These are phyloP conservation scores for Boletus barrowsii DNA, from an alignment of 768 basidiomycete genomes.

Conservation along the genomic window DNA sequence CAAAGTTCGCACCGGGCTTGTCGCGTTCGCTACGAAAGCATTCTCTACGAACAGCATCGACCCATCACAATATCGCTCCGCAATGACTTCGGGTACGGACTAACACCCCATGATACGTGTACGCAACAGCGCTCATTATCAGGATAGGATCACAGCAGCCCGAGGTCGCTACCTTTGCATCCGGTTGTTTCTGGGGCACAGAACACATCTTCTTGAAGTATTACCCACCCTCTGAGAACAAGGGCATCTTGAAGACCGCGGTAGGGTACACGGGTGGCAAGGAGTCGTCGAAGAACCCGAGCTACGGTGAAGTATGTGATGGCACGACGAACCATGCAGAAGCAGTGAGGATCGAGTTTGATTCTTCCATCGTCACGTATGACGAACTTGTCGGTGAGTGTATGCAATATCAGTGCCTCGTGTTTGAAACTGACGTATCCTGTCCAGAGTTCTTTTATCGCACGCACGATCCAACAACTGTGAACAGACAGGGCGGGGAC, in stretches of 20 bases:
- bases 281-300: conserved; percentile 49
- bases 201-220: conserved; percentile 84
- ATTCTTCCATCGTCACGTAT: conserved; percentile 73
- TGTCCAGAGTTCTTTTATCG: conserved; percentile 89
- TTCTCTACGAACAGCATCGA: conserved; percentile 30
- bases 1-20: conserved; percentile 18
- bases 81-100: conserved; percentile 35
- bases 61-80: conserved; percentile 36
- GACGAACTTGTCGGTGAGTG: conserved; percentile 80
- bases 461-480: conserved; percentile 88
- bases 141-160: conserved; percentile 42
- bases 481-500: conserved; percentile 77
- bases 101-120: not conserved
- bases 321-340: conserved; percentile 89
- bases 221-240: conserved; percentile 65
- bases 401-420: not conserved
- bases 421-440: not conserved
- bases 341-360: conserved; percentile 81
- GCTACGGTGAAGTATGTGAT: conserved; percentile 72
- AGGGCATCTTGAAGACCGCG: conserved; percentile 68
- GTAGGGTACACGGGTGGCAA: conserved; percentile 84
- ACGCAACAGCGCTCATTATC: conserved; percentile 5
- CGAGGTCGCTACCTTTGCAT: conserved; percentile 46
- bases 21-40: conserved; percentile 20
- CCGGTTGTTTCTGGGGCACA: conserved; percentile 83